Conservation (phyloP, 805 yeast genomes). For the Wickerhamiella vanderwaltii region DNA sequence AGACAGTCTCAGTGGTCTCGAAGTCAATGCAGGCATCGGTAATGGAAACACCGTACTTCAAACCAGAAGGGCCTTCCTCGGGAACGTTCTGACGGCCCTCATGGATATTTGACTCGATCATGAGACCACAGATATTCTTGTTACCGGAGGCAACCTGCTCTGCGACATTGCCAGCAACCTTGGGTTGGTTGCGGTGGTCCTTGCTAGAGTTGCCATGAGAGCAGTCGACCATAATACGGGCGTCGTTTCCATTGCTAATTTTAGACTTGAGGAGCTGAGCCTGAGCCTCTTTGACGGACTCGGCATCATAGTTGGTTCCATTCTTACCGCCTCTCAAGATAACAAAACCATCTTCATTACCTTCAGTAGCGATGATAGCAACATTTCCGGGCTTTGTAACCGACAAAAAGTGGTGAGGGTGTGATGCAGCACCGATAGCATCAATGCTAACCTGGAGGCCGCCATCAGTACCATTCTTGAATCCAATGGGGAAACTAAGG, state of each 20-base stretch:
- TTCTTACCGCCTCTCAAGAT: constrained; percentile 91
- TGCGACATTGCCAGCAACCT: constrained; percentile 65
- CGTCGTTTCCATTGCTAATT: constrained; percentile 27
- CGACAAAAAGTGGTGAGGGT: constrained; percentile 86
- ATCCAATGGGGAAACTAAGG: constrained; percentile 93
- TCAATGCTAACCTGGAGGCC: constrained; percentile 87
- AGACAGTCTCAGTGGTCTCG: constrained; percentile 67
- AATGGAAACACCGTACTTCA: constrained; percentile 86
- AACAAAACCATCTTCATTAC: constrained; percentile 80
- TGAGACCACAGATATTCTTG: constrained; percentile 71
- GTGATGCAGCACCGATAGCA: constrained; percentile 83
- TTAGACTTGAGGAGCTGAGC: constrained; percentile 39
- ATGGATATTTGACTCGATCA: constrained; percentile 87
- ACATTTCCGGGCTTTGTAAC: constrained; percentile 95
- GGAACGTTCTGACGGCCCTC: constrained; percentile 94
- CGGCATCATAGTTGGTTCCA: constrained; percentile 81
- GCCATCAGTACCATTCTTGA: constrained; percentile 98
- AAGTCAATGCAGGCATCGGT: constrained; percentile 97
- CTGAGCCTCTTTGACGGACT: constrained; percentile 55
- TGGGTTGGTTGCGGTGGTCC: constrained; percentile 86
- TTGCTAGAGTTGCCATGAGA: constrained; percentile 93
- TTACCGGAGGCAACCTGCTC: constrained; percentile 72
- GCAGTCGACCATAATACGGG: constrained; percentile 90
- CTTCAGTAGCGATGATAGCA: constrained; percentile 91
- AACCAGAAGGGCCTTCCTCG: constrained; percentile 49